Evolutionary conservation across 148 eudicot genomes (phyloP), one percentile per base, ranked within the genome.

Genomic region (Arctostaphylos glauca): DNA sequence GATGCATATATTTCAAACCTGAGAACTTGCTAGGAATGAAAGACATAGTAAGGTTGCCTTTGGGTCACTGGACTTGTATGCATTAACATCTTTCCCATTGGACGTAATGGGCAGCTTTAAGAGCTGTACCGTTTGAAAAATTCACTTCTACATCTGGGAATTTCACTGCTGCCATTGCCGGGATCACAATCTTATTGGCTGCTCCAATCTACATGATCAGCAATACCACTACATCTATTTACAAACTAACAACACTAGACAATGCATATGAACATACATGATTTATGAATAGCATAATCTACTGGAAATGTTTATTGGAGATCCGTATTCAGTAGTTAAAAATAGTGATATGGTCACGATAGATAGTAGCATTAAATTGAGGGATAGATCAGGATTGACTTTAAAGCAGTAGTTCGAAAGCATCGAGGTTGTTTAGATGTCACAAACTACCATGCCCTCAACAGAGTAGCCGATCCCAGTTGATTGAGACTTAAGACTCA

Each of bases 21-120:
- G 98, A 80, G 99, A 94, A 82, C 86, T 92, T 52, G 96, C 98
- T 38, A 98, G 94, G 83, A 96, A 96, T 2, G 95, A 91, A 9
- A 94, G 89, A 88, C 99, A 91, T 79, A 96, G 84, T 58, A 94
- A 85, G 41, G 98, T 86, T 54, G 89, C 97, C 85, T 93, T 93
- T 3, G 97, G 96, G 62, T 78, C 73, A 80, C 82, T 88, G 62
- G 80, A 64, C 62, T 87, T 85, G 76, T 72, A 38, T 8, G 81
- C 78, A 71, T 87, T 89, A 79, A 80, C 84, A 15, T n/a, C 91
- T 80, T 84, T 82, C 38, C 78, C 93, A 81, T 84, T 81, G 59
- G 85, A 86, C 16, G 83, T 84, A 78, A 91, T 62, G 4, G 99
- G 99, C 80, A 96, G 88, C 89, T 88, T 88, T 92, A 83, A 92